These are phyloP conservation scores for Arxiozyma bovina DNA, from an alignment of 1,139 yeast genomes.

Conservation along the genomic window DNA sequence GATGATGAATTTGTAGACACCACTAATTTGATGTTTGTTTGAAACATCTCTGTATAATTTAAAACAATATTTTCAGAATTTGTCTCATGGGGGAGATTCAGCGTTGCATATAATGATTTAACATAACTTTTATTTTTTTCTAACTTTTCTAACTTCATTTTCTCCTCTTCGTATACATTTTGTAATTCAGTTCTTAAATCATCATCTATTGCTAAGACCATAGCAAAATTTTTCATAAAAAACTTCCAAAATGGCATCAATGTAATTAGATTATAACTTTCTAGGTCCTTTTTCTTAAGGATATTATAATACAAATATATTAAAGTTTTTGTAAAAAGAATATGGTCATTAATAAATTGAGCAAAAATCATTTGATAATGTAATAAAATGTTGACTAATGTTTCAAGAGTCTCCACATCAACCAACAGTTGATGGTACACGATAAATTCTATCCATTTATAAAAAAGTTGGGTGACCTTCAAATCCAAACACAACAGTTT, in stretches of 20 bases:
- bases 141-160: slow-evolving; percentile 18
- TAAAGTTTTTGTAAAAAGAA: slow-evolving; percentile 28
- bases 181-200: slow-evolving; percentile 24
- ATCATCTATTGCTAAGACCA: slow-evolving; percentile 23
- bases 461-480: slow-evolving; percentile 25
- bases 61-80: slow-evolving; percentile 4
- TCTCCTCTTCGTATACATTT: slow-evolving; percentile 27
- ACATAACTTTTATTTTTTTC: slow-evolving; percentile 15
- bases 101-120: slow-evolving; percentile 11
- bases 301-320: slow-evolving; percentile 23
- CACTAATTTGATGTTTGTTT: slow-evolving; percentile 22
- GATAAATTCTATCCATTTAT: slow-evolving; percentile 30
- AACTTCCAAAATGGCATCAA: slow-evolving; percentile 30
- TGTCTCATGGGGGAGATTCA: slow-evolving; percentile 10
- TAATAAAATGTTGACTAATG: slow-evolving; percentile 25
- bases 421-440: slow-evolving; percentile 28
- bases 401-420: slow-evolving; percentile 25
- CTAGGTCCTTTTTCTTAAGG: slow-evolving; percentile 18
- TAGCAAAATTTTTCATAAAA: slow-evolving; percentile 25
- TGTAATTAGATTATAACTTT: slow-evolving; percentile 19
- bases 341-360: slow-evolving; percentile 28
- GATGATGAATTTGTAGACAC: slow-evolving; percentile 6
- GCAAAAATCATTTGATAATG: slow-evolving; percentile 26
- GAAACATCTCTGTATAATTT: slow-evolving; percentile 27
- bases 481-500: slow-evolving; percentile 22